phyloP scores from a whole-genome alignment of 1,284 basidiomycete species.

The Neonothopanus nambi region DNA sequence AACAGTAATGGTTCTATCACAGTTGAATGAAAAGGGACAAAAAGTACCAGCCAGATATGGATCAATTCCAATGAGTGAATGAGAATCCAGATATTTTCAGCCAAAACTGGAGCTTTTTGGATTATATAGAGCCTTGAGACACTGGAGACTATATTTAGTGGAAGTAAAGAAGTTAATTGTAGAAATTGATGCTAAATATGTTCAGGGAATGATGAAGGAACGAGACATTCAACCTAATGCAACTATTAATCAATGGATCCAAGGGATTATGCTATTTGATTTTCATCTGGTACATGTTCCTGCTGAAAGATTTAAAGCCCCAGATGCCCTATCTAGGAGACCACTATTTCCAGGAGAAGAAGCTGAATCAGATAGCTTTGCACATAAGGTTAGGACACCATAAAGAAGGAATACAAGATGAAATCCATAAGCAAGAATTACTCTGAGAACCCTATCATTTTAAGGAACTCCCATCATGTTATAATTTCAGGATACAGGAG shows the following conservation, averaged over 20 bases:
- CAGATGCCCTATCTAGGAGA: constrained; percentile 10
- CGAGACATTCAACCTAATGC: constrained; percentile 6
- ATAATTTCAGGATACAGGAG: background rate
- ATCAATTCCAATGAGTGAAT: constrained; percentile 37
- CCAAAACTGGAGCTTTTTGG: constrained; percentile 23
- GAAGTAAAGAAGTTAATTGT: background rate
- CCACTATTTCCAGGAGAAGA: background rate
- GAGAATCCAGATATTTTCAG: constrained; percentile 37
- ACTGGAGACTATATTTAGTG: constrained; percentile 3
- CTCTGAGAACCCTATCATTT: background rate
- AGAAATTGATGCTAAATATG: background rate
- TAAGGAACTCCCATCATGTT: background rate
- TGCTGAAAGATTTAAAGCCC: constrained; percentile 1
- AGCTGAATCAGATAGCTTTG: background rate
- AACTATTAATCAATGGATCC: constrained; percentile 1
- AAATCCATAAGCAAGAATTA: background rate
- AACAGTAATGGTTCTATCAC: constrained; percentile 32
- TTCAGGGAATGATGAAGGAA: background rate
- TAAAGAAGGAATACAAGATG: too few relatives aligned
- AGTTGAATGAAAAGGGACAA: constrained; percentile 25
- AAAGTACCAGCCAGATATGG: constrained; percentile 28
- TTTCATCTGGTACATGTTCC: constrained; percentile 1
- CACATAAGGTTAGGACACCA: too few relatives aligned
- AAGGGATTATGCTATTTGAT: constrained; percentile 7
- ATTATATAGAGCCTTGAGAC: background rate